A percentile compares a stretch with the other conserved stretches of the same genome.
Evolutionary conservation across 2,329 filamentous ascomycete species (phyloP).

Genomic region (Dendrostoma leiphaemia): DNA sequence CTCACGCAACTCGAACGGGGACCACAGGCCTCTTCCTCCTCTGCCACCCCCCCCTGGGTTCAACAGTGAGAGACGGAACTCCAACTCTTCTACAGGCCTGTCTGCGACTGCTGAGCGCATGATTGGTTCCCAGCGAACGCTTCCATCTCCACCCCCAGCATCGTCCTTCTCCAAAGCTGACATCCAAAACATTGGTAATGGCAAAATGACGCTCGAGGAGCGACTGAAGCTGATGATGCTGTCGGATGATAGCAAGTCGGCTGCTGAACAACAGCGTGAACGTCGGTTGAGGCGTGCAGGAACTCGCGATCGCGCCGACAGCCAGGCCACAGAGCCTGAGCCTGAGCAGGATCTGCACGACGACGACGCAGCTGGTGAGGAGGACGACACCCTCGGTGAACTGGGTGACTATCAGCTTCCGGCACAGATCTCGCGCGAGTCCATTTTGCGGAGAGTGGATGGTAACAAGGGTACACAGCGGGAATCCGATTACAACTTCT

Average conservation of each 20-base stretch:
- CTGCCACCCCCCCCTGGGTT: constrained; percentile 61
- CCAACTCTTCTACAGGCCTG: constrained; percentile 60
- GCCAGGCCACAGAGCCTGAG: constrained; percentile 43
- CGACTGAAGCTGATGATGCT: constrained; percentile 86
- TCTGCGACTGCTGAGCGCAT: constrained; percentile 72
- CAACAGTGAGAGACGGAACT: constrained; percentile 37
- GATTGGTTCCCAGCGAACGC: constrained; percentile 61
- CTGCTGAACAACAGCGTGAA: constrained; percentile 65
- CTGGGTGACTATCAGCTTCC: constrained; percentile 65
- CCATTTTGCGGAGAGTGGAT: constrained; percentile 85
- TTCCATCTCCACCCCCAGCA: constrained; percentile 73
- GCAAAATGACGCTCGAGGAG: constrained; percentile 82
- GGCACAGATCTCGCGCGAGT: constrained; percentile 85
- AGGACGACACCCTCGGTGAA: constrained; percentile 60
- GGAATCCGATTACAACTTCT: constrained; percentile 63
- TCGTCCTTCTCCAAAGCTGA: constrained; percentile 68
- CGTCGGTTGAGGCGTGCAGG: constrained; percentile 65
- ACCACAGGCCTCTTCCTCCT: constrained; percentile 82
- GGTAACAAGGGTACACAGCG: constrained; percentile 55
- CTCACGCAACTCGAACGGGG: constrained; percentile 74
- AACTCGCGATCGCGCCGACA: constrained; percentile 38
- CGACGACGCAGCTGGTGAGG: constrained; percentile 46
- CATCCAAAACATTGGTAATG: constrained; percentile 68
- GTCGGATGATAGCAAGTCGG: constrained; percentile 63
- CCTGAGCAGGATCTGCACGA: constrained; percentile 30